Conservation (phyloP, 2,329 filamentous ascomycete genomes). For the Thielaviopsis ethacetica region DNA sequence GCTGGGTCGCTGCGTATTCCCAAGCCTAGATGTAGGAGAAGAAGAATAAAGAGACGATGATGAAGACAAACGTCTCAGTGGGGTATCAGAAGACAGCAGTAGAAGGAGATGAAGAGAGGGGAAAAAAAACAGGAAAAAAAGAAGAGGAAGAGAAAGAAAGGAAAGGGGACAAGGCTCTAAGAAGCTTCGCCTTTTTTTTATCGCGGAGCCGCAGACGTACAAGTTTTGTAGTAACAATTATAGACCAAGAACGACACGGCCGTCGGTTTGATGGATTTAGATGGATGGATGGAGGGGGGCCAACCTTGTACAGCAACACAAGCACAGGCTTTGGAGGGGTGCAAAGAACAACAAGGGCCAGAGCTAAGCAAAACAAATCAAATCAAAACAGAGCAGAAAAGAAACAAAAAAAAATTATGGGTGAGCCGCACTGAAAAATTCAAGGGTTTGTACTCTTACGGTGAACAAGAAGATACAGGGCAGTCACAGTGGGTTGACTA, state of each 20-base stretch:
- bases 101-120: constrained; percentile 1
- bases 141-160: neutral
- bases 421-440: neutral
- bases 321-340: neutral
- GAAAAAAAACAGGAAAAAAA: neutral
- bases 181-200: constrained; percentile 3
- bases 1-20: constrained; percentile 5
- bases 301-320: too few relatives aligned
- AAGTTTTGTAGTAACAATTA: constrained; percentile 7
- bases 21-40: constrained; percentile 1
- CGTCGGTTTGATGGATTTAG: neutral
- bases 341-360: neutral
- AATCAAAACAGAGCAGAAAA: too few relatives aligned
- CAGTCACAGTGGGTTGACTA: neutral
- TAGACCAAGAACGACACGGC: neutral
- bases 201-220: constrained; percentile 1
- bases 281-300: neutral
- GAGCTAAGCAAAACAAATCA: neutral
- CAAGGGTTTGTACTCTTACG: neutral
- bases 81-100: constrained; percentile 7
- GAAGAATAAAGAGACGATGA: neutral
- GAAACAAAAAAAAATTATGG: too few relatives aligned
- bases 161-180: constrained; percentile 2
- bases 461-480: neutral
- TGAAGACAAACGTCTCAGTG: constrained; percentile 4